These are phyloP conservation scores for Leccinum subgranulosum DNA, from an alignment of 768 basidiomycete species.

Conservation along the genomic window DNA sequence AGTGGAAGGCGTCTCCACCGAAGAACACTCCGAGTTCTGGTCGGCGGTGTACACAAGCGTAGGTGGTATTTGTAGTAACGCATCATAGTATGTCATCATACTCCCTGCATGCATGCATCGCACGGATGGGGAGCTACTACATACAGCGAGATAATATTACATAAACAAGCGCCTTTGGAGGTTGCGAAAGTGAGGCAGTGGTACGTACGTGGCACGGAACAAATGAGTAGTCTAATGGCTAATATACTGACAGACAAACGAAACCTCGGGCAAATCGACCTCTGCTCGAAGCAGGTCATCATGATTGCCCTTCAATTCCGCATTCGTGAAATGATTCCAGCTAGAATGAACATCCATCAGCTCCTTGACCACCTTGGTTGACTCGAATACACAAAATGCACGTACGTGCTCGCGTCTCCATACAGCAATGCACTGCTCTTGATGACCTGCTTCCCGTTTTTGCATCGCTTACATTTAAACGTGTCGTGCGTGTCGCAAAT, in stretches of 20 bases:
- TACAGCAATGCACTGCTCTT: constrained; percentile 88
- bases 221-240: constrained; percentile 55
- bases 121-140: no score
- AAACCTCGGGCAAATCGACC: constrained; percentile 76
- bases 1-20: no score
- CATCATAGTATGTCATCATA: no score
- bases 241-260: constrained; percentile 95
- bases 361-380: not conserved
- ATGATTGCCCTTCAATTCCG: constrained; percentile 85
- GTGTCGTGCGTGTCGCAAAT: constrained; percentile 95
- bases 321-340: constrained; percentile 97
- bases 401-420: constrained; percentile 96
- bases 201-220: no score
- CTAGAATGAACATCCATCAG: constrained; percentile 38
- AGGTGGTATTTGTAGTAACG: no score
- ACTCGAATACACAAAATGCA: constrained; percentile 16
- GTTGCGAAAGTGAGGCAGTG: no score
- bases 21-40: no score
- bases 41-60: no score
- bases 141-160: no score
- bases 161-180: no score
- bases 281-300: constrained; percentile 94
- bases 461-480: constrained; percentile 94
- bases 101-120: no score
- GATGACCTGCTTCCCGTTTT: constrained; percentile 75